phyloP scores from a whole-genome alignment of 208 protist species.

The Leishmania aethiopica region DNA sequence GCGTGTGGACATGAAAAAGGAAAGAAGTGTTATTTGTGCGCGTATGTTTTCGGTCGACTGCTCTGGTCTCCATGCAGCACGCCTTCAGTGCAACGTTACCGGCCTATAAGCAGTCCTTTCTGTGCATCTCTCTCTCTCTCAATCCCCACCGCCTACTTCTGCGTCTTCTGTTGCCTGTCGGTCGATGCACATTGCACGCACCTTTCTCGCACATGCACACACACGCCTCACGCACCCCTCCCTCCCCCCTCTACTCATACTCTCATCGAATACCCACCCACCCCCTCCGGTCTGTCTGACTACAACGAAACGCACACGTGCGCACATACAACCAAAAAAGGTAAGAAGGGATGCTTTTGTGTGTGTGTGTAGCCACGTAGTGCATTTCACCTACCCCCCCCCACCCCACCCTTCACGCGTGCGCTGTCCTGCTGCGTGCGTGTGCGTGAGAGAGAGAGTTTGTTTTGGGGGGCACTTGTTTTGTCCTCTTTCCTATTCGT shows the following conservation, averaged over 20 bases:
- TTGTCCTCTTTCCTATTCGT: conserved; percentile 10
- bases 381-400: neutral
- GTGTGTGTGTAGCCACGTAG: conserved; percentile 3
- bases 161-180: neutral
- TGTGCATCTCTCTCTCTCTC: neutral
- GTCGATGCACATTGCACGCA: neutral
- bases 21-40: neutral
- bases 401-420: neutral
- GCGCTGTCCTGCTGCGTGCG: conserved; percentile 1
- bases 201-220: neutral
- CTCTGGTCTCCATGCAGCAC: neutral
- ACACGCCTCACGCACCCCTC: neutral
- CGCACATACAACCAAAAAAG: neutral
- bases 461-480: conserved; percentile 1
- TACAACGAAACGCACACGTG: neutral
- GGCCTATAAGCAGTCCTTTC: neutral
- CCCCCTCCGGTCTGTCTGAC: neutral
- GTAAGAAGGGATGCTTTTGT: neutral
- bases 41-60: neutral
- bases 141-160: neutral
- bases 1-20: neutral
- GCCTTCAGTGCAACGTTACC: neutral
- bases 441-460: neutral
- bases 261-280: neutral
- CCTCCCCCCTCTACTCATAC: neutral